Conservation (phyloP, 352 stramenopile genomes). For the Blastocystis sp. region DNA sequence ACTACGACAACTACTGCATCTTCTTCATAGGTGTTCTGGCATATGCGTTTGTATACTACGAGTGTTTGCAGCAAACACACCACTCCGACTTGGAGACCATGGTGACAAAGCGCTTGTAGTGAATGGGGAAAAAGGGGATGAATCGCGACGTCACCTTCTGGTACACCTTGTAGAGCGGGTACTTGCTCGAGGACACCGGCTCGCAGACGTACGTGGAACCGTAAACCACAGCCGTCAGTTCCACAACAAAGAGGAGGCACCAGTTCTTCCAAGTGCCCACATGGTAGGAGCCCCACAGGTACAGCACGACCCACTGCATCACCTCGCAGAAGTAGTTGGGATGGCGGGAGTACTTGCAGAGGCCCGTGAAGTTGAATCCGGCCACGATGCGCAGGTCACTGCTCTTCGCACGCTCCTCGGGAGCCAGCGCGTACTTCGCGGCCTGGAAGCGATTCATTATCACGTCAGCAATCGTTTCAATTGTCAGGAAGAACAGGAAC, state of each 20-base stretch:
- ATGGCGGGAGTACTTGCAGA: slow-evolving; percentile 49
- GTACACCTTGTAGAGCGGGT: slow-evolving; percentile 26
- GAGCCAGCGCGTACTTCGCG: slow-evolving; percentile 12
- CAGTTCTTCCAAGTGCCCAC: slow-evolving; percentile 32
- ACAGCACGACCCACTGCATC: slow-evolving; percentile 58
- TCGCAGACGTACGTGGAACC: slow-evolving; percentile 20
- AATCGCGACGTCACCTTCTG: slow-evolving; percentile 47
- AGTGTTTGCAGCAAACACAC: slow-evolving; percentile 21
- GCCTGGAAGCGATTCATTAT: slow-evolving; percentile 29
- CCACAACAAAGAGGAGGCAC: neutral
- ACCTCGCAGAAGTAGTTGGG: slow-evolving; percentile 51
- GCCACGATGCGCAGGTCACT: slow-evolving; percentile 7
- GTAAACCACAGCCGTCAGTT: neutral
- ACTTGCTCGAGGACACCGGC: neutral
- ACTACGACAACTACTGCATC: slow-evolving; percentile 68
- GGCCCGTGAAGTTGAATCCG: slow-evolving; percentile 40
- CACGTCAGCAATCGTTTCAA: slow-evolving; percentile 12
- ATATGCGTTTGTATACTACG: slow-evolving; percentile 45
- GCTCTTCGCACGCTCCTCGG: slow-evolving; percentile 39
- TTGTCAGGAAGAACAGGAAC: slow-evolving; percentile 17
- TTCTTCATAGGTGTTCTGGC: slow-evolving; percentile 58
- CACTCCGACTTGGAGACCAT: neutral
- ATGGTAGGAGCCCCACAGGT: slow-evolving; percentile 43
- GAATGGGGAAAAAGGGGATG: slow-evolving; percentile 19
- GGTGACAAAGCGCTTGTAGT: neutral